Evolutionary conservation across 2,329 filamentous ascomycete species (phyloP).

Genomic region (Colletotrichum australisinense): DNA sequence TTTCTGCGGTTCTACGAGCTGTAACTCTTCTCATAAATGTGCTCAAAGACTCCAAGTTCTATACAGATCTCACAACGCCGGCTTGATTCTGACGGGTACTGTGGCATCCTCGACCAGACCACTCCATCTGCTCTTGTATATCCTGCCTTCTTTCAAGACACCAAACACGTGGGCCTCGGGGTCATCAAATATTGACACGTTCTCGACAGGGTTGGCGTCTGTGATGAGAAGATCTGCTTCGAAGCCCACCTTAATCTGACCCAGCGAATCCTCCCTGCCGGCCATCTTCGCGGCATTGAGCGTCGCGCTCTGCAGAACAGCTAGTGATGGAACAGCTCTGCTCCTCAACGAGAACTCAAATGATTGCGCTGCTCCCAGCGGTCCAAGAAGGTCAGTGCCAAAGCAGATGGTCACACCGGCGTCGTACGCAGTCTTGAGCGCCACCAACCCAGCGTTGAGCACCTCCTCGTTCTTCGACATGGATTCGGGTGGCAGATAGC

Average conservation of each 20-base stretch:
- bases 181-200: slow-evolving; percentile 61
- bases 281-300: slow-evolving; percentile 64
- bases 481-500: slow-evolving; percentile 57
- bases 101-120: slow-evolving; percentile 36
- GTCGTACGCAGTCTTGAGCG: slow-evolving; percentile 60
- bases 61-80: slow-evolving; percentile 8
- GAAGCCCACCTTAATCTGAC: slow-evolving; percentile 62
- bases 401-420: slow-evolving; percentile 68
- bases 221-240: slow-evolving; percentile 65
- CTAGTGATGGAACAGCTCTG: slow-evolving; percentile 38
- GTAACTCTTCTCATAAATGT: no score
- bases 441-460: slow-evolving; percentile 56
- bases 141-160: slow-evolving; percentile 66
- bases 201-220: slow-evolving; percentile 63
- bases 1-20: no score
- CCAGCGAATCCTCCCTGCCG: slow-evolving; percentile 56
- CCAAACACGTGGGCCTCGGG: slow-evolving; percentile 57
- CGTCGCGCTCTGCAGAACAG: slow-evolving; percentile 46
- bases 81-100: slow-evolving; percentile 25
- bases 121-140: slow-evolving; percentile 44
- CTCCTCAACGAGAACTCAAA: slow-evolving; percentile 46
- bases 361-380: slow-evolving; percentile 45
- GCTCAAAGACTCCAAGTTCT: no score
- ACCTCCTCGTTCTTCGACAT: slow-evolving; percentile 62
- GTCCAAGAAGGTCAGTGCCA: slow-evolving; percentile 55